These are phyloP conservation scores for Blastobotrys ciferrii DNA, from an alignment of 1,139 yeast genomes.

Conservation along the genomic window DNA sequence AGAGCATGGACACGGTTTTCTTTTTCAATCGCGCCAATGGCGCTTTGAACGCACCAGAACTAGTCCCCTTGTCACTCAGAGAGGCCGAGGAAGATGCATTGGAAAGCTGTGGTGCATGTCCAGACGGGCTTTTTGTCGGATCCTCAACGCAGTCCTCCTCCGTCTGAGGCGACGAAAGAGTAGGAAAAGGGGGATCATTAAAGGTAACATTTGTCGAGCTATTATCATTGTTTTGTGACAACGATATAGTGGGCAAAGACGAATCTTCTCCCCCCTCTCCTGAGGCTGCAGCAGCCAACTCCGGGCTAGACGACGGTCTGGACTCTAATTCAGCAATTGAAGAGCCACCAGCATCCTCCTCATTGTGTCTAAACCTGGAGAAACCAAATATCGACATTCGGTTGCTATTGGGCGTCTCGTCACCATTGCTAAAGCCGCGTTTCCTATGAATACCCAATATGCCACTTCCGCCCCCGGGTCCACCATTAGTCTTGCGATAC, in stretches of 20 bases:
- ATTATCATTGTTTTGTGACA: background rate
- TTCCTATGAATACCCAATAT: slow-evolving; percentile 7
- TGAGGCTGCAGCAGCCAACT: background rate
- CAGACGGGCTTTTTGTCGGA: background rate
- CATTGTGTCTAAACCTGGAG: background rate
- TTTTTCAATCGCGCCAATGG: slow-evolving; percentile 22
- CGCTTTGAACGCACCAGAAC: slow-evolving; percentile 15
- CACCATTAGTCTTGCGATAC: background rate
- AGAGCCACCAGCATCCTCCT: background rate
- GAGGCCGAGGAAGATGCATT: slow-evolving; percentile 12
- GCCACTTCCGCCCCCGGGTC: slow-evolving; percentile 4
- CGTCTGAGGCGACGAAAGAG: background rate
- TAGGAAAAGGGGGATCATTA: slow-evolving; percentile 2
- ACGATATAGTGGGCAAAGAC: slow-evolving; percentile 1
- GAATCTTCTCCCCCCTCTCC: background rate
- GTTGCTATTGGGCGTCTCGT: slow-evolving; percentile 10
- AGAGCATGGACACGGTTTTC: slow-evolving; percentile 23
- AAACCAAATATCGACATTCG: background rate
- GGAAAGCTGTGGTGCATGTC: slow-evolving; percentile 15
- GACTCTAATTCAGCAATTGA: background rate
- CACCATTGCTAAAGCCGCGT: slow-evolving; percentile 9
- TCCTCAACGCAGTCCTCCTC: background rate
- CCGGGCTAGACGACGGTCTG: background rate
- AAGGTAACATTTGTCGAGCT: background rate
- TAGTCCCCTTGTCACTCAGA: background rate